A percentile compares a stretch with the other conserved stretches of the same genome.
phyloP scores from a whole-genome alignment of 2,329 filamentous ascomycete genomes.

The Fusarium sp. region DNA sequence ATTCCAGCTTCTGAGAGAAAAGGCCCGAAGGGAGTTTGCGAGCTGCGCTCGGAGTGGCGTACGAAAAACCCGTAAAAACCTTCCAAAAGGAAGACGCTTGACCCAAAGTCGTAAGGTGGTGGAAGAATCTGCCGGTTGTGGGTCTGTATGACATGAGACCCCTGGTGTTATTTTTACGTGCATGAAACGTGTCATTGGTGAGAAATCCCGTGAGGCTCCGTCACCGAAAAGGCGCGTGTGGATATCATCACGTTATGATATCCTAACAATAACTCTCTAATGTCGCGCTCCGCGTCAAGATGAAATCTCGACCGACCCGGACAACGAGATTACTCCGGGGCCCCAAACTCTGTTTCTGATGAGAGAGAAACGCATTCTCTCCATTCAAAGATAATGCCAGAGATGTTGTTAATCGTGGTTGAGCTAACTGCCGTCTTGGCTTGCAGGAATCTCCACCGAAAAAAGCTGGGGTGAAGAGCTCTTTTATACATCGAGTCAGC shows the following conservation, averaged over 20 bases:
- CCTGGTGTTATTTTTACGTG: conserved; percentile 25
- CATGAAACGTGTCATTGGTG: conserved; percentile 29
- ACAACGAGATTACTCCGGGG: conserved; percentile 28
- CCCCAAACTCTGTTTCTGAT: conserved; percentile 8
- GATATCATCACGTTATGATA: conserved; percentile 36
- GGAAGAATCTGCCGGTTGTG: conserved; percentile 28
- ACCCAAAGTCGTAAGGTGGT: conserved; percentile 17
- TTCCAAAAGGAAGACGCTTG: conserved; percentile 7
- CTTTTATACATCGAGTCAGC: conserved; percentile 10
- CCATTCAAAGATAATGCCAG: not conserved
- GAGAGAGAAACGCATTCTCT: not conserved
- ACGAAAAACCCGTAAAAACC: conserved; percentile 6
- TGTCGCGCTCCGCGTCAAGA: not conserved
- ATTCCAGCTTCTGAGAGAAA: not conserved
- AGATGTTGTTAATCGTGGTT: not conserved
- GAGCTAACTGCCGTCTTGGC: not conserved
- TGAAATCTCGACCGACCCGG: not conserved
- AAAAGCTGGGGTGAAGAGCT: not conserved
- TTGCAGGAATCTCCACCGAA: not conserved
- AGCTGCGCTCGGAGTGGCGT: conserved; percentile 26
- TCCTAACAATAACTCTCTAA: conserved; percentile 30
- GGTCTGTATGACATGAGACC: conserved; percentile 4
- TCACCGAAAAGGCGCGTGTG: conserved; percentile 5
- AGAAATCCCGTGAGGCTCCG: not conserved
- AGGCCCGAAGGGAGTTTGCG: conserved; percentile 23